Evolutionary conservation across 2,329 filamentous ascomycete species (phyloP), one percentile per base, ranked within the genome.

Genomic region (Pyricularia grisea): DNA sequence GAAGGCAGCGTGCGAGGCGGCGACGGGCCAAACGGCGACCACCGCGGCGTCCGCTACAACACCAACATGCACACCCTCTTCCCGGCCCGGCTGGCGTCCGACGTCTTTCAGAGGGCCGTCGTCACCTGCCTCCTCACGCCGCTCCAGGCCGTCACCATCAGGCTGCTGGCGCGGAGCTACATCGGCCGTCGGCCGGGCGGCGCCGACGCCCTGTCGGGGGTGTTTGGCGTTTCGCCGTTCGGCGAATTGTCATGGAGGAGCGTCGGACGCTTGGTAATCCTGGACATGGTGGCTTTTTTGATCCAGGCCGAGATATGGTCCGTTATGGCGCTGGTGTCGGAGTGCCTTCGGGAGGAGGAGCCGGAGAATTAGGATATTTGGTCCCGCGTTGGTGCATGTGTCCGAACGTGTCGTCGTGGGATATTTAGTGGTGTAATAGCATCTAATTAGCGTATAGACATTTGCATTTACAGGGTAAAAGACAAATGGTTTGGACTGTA

Each of bases 31-130:
- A 60, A 42, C 11, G 65, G 50, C 31, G 36, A 68, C 5, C 30
- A n/a, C 9, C 65, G 50, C 50, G 74, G 28, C 30, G 30, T 64
- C 20, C 17, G n/a, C 65, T 78, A 73, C 73, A 75, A 73, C 70
- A 77, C 75, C 70, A 87, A 82, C 6, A 75, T 81, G 64, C 78
- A 88, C 14, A 85, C 84, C 0, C 80, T 79, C 58, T 77, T 87
- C 1, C 85, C 86, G 7, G 79, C 82, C 0, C 71, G 76, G 14
- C 73, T 86, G 5, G 85, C 84, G 0, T 78, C 82, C 0, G 80
- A 83, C 61, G 79, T 85, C 3, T 75, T 87, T 30, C 58, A 61
- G 23, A 61, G 58, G 25, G 79, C 83, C 0, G 78, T 81, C 28
- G 77, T 82, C 0, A 79, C 83, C 36, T 66, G 86, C 7, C 31